Evolutionary conservation across 306 rosid genomes (phyloP).

Genomic region (Medicago lupulina): DNA sequence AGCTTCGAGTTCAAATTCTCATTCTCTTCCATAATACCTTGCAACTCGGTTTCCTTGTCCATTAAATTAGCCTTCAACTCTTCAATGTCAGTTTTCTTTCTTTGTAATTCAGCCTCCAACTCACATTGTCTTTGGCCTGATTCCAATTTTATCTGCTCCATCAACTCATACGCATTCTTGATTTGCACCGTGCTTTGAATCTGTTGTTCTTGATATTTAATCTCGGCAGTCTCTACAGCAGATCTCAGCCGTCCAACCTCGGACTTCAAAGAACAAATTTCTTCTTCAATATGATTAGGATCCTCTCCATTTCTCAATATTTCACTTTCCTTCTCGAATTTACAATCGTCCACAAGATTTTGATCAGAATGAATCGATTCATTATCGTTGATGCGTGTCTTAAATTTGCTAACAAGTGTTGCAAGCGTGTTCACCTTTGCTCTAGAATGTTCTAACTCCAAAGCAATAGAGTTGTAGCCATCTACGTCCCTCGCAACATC

Average conservation of each 20-base stretch:
- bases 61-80: slow-evolving; percentile 81
- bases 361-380: slow-evolving; percentile 24
- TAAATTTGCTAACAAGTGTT: slow-evolving; percentile 60
- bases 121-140: slow-evolving; percentile 57
- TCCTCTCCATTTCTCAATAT: slow-evolving; percentile 36
- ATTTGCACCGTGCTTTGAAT: slow-evolving; percentile 68
- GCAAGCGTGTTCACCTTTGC: slow-evolving; percentile 59
- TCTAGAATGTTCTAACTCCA: slow-evolving; percentile 69
- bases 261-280: slow-evolving; percentile 56
- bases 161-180: slow-evolving; percentile 63
- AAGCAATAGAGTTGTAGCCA: slow-evolving; percentile 57
- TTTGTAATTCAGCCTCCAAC: slow-evolving; percentile 61
- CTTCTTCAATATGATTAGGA: slow-evolving; percentile 47
- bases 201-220: slow-evolving; percentile 76
- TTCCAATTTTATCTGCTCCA: slow-evolving; percentile 70
- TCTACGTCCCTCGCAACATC: slow-evolving; percentile 63
- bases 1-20: slow-evolving; percentile 69
- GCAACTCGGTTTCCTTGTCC: slow-evolving; percentile 97
- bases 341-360: slow-evolving; percentile 26
- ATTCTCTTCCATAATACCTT: slow-evolving; percentile 86
- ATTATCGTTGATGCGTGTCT: slow-evolving; percentile 37
- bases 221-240: slow-evolving; percentile 71
- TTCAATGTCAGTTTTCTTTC: slow-evolving; percentile 61
- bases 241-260: slow-evolving; percentile 62
- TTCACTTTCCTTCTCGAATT: slow-evolving; percentile 41